Evolutionary conservation across 495 filamentous ascomycete genomes (phyloP).

Genomic region (Penicillium nucicola): DNA sequence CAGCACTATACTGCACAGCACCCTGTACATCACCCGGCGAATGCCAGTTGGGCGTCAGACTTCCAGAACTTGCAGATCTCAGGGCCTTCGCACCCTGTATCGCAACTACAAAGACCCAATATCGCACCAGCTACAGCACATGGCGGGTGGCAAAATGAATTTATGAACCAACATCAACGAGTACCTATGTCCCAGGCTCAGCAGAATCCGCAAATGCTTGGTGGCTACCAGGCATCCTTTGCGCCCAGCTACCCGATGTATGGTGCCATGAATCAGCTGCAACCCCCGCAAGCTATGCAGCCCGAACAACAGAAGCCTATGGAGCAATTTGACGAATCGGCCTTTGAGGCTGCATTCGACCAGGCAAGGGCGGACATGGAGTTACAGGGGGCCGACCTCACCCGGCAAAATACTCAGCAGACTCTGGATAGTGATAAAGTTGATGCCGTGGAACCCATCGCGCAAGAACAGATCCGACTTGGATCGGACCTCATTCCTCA

Average conservation of each 20-base stretch:
- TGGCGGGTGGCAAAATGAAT: conserved; percentile 55
- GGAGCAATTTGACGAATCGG: conserved; percentile 55
- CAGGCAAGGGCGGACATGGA: conserved; percentile 41
- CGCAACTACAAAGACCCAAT: conserved; percentile 32
- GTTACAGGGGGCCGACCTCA: conserved; percentile 19
- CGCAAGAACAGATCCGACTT: conserved; percentile 37
- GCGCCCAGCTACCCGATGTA: conserved; percentile 25
- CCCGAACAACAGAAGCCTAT: conserved; percentile 14
- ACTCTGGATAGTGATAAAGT: conserved; percentile 10
- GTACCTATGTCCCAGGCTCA: conserved; percentile 17
- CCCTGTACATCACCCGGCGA: conserved; percentile 18
- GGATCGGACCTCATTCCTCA: conserved; percentile 50
- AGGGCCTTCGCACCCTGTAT: conserved; percentile 28
- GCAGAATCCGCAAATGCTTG: conserved; percentile 21
- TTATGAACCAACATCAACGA: conserved; percentile 35
- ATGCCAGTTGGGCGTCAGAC: conserved; percentile 44
- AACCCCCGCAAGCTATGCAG: conserved; percentile 22
- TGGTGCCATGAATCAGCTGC: conserved; percentile 21
- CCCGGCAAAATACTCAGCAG: conserved; percentile 6
- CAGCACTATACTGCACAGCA: conserved; percentile 17
- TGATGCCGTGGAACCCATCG: conserved; percentile 1
- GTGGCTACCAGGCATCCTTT: conserved; percentile 34
- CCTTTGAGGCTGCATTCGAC: conserved; percentile 63
- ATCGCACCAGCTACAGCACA: conserved; percentile 24
- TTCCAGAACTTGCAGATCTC: conserved; percentile 49